Evolutionary conservation across 2,329 filamentous ascomycete genomes (phyloP).

Genomic region (Dothistroma septosporum): DNA sequence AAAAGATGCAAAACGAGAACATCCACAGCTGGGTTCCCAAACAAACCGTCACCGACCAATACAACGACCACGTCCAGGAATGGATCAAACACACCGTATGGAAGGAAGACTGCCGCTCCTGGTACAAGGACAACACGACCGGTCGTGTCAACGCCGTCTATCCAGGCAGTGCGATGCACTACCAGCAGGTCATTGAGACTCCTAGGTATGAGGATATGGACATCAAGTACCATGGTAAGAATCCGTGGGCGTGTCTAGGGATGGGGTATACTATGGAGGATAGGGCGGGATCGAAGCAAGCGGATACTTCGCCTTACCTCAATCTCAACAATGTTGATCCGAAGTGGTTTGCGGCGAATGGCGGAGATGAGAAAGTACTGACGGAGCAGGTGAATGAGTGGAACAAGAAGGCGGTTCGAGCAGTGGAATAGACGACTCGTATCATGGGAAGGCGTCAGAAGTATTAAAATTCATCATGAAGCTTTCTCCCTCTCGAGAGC

Average conservation of each 20-base stretch:
- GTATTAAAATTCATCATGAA: not conserved
- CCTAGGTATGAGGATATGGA: constrained; percentile 45
- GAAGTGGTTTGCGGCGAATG: constrained; percentile 35
- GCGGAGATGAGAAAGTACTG: constrained; percentile 24
- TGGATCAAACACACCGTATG: constrained; percentile 50
- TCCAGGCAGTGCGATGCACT: constrained; percentile 51
- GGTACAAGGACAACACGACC: constrained; percentile 46
- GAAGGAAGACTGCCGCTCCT: constrained; percentile 42
- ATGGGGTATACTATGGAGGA: constrained; percentile 40
- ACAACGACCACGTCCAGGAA: constrained; percentile 44
- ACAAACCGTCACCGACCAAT: constrained; percentile 37
- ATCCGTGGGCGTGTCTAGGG: constrained; percentile 42
- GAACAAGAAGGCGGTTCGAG: constrained; percentile 7
- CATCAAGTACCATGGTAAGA: constrained; percentile 39
- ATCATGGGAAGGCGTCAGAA: not conserved
- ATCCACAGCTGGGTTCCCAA: constrained; percentile 35
- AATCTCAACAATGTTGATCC: constrained; percentile 41
- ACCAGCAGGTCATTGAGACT: constrained; percentile 38
- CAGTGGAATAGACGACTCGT: not conserved
- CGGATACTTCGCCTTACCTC: constrained; percentile 40
- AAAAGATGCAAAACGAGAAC: constrained; percentile 9
- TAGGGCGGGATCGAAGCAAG: constrained; percentile 18
- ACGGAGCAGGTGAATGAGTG: constrained; percentile 20
- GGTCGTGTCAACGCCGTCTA: constrained; percentile 48
- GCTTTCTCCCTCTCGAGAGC: not conserved